Conservation (phyloP, 768 basidiomycete species). For the Dacryopinax spathularia region DNA sequence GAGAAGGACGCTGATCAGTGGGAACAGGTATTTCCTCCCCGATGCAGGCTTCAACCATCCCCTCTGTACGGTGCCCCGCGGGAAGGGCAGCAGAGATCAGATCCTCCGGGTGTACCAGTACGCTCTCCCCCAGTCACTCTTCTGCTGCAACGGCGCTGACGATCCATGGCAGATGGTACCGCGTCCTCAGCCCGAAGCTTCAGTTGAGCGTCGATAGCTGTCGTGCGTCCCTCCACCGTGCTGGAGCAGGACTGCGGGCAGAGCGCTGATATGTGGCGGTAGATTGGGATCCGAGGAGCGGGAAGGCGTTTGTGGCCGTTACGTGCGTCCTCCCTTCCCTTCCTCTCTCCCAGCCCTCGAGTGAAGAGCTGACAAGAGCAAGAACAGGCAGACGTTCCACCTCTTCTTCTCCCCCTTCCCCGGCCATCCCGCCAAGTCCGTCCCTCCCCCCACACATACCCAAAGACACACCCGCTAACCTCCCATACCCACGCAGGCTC, state of each 20-base stretch:
- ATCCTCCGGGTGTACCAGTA: conserved; percentile 48
- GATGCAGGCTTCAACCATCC: conserved; percentile 50
- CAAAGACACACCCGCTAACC: not conserved
- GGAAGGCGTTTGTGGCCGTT: not conserved
- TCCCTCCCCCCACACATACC: not conserved
- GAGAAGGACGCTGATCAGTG: too few species aligned
- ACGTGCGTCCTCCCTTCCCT: not conserved
- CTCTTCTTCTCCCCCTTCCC: conserved; percentile 34
- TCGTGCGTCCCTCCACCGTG: conserved; percentile 25
- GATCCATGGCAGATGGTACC: conserved; percentile 38
- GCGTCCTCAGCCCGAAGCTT: conserved; percentile 42
- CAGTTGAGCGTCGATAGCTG: conserved; percentile 31
- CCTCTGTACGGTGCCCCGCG: conserved; percentile 35
- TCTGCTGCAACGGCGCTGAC: not conserved
- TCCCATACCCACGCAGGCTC: conserved; percentile 24
- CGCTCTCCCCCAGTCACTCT: conserved; percentile 10
- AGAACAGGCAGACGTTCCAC: conserved; percentile 34
- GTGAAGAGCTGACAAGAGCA: not conserved
- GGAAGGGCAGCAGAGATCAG: conserved; percentile 38
- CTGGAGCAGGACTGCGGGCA: not conserved
- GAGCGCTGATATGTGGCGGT: too few species aligned
- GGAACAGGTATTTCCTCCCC: conserved; percentile 34
- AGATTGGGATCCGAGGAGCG: conserved; percentile 36
- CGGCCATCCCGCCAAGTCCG: conserved; percentile 32
- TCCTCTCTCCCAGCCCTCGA: not conserved